phyloP scores from a whole-genome alignment of 192 early-diverging fungal genomes.

The Anaeromyces robustus region DNA sequence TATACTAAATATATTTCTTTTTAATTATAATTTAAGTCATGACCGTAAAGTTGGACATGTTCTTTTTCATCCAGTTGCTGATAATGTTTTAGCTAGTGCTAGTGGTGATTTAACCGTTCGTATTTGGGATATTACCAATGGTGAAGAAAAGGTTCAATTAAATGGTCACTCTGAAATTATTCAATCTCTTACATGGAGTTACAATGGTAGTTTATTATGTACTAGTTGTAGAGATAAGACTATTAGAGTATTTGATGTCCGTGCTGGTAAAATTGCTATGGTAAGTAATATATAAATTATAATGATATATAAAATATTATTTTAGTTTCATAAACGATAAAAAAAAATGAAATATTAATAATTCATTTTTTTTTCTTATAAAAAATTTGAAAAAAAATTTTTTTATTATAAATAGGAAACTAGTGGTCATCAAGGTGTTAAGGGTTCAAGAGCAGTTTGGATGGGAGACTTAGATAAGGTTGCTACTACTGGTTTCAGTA shows the following conservation, averaged over 20 bases:
- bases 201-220: constrained; percentile 65
- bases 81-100: constrained; percentile 79
- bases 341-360: no score
- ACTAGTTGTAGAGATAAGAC: constrained; percentile 96
- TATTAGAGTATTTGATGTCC: constrained; percentile 83
- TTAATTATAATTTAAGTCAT: no score
- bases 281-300: background rate
- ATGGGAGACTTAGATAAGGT: constrained; percentile 66
- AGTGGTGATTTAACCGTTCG: constrained; percentile 61
- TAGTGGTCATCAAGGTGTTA: constrained; percentile 80
- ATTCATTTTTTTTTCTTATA: no score
- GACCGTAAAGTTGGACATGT: background rate
- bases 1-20: no score
- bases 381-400: no score
- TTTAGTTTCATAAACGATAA: no score
- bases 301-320: no score
- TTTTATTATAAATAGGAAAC: constrained; percentile 50
- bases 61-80: constrained; percentile 4
- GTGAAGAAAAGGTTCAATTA: constrained; percentile 55
- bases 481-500: constrained; percentile 86
- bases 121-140: constrained; percentile 14
- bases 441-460: constrained; percentile 87
- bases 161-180: constrained; percentile 80
- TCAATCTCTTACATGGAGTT: constrained; percentile 81
- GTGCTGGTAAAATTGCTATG: constrained; percentile 63